Percentiles rank a stretch among this genome's conserved stretches.
Evolutionary conservation across 140 eudicot genomes (phyloP).

Genomic region (Oenanthe javanica): DNA sequence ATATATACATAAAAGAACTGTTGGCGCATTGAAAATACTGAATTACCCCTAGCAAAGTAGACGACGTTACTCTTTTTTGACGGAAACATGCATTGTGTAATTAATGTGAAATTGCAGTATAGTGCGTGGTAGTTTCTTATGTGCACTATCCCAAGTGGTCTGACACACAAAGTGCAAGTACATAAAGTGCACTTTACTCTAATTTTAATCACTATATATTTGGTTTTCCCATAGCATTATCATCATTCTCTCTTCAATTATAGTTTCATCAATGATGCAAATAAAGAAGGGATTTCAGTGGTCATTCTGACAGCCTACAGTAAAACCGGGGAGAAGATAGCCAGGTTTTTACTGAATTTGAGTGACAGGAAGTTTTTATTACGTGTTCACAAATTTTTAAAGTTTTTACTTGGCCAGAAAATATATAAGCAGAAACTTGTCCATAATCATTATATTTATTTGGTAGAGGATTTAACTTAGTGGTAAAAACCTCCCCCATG

Average conservation of each 20-base stretch:
- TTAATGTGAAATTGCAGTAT: too few species aligned
- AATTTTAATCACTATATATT: neutral
- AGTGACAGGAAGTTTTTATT: neutral
- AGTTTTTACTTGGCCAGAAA: neutral
- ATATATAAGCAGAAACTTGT: neutral
- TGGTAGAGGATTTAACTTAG: too few species aligned
- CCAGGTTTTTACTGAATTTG: conserved; percentile 40
- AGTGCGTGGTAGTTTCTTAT: too few species aligned
- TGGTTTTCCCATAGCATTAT: neutral
- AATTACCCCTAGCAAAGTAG: too few species aligned
- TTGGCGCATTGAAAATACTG: too few species aligned
- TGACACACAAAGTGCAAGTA: too few species aligned
- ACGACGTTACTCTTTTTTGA: too few species aligned
- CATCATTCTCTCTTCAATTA: conserved; percentile 12
- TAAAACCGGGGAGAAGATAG: conserved; percentile 58
- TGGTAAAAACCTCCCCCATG: neutral
- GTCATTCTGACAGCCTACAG: conserved; percentile 64
- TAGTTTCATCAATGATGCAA: conserved; percentile 84
- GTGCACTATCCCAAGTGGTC: too few species aligned
- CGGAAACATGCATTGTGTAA: too few species aligned
- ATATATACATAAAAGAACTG: too few species aligned
- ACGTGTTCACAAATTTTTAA: neutral
- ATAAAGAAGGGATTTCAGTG: conserved; percentile 59
- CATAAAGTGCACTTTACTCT: too few species aligned
- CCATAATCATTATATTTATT: neutral